Conservation (phyloP, 2,329 filamentous ascomycete genomes). For the Cladosporium austrohemisphaericum region DNA sequence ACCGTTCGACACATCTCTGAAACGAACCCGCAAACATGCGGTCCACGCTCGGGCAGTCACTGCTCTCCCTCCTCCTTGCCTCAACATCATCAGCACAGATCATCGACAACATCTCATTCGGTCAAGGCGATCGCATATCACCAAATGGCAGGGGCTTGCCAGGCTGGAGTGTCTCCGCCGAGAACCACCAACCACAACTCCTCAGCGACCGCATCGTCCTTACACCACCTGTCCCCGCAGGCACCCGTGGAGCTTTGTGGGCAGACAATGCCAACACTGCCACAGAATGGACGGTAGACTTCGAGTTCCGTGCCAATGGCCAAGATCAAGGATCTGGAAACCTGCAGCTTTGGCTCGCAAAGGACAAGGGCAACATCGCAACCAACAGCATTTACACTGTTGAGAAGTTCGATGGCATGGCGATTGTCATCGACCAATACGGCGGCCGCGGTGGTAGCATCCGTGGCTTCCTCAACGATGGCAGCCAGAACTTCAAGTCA, state of each 20-base stretch:
- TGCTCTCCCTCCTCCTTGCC: slow-evolving; percentile 25
- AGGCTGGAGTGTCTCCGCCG: slow-evolving; percentile 53
- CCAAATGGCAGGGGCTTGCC: slow-evolving; percentile 54
- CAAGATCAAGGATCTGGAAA: slow-evolving; percentile 83
- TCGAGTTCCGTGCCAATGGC: slow-evolving; percentile 84
- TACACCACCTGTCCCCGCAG: slow-evolving; percentile 82
- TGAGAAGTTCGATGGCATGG: slow-evolving; percentile 83
- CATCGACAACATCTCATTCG: slow-evolving; percentile 61
- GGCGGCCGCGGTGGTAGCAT: slow-evolving; percentile 75
- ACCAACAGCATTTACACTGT: slow-evolving; percentile 79
- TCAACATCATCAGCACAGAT: slow-evolving; percentile 24
- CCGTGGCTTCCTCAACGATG: slow-evolving; percentile 91
- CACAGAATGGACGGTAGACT: slow-evolving; percentile 66
- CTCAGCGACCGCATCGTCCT: slow-evolving; percentile 90
- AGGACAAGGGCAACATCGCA: slow-evolving; percentile 61
- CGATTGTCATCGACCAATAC: slow-evolving; percentile 78
- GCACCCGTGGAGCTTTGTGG: slow-evolving; percentile 81
- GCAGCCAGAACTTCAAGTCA: slow-evolving; percentile 70
- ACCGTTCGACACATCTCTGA: slow-evolving; percentile 6
- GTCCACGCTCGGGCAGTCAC: slow-evolving; percentile 15
- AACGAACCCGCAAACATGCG: slow-evolving; percentile 4
- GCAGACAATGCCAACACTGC: slow-evolving; percentile 60
- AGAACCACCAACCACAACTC: slow-evolving; percentile 55
- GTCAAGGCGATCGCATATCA: slow-evolving; percentile 66
- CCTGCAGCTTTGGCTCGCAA: slow-evolving; percentile 87